Evolutionary conservation across 305 asterid species (phyloP), one percentile per base, ranked within the genome.

Genomic region (Ilex paraguariensis): DNA sequence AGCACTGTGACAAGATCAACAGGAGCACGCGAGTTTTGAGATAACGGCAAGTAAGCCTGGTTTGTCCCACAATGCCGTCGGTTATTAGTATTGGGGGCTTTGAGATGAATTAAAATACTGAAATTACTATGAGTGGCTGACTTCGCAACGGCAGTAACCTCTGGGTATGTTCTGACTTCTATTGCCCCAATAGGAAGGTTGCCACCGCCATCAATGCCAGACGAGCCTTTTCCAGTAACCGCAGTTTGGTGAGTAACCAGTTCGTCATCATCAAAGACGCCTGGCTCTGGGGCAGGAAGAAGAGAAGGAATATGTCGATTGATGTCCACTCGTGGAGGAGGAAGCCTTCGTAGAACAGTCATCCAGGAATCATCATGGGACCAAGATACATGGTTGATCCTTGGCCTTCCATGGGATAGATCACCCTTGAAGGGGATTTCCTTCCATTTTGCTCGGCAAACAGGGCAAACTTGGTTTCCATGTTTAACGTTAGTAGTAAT

Each of bases 361-460:
- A 33, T 60, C 84, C 67, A 72, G 30, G 78, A 32, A 60, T 81
- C 83, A 63, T 80, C 74, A 62, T 65, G 90, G 61, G 87, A 70
- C 74, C 48, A 72, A 50, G 78, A 16, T 36, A 54, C 68, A 59
- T 51, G 79, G 72, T 66, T 75, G 39, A 39, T 60, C 61, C 82
- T 71, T 6, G 72, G 51, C 68, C 75, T 74, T 70, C 68, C 74
- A 32, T 8, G 81, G 8, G 83, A 65, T 53, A 66, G 59, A 31
- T 70, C 83, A 45, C 74, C 68, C 70, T 80, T 89, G 63, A 80
- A 76, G 8, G 97, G 98, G 56, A 92, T 71, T 61, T 87, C 92
- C 72, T 86, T 93, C 98, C 98, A 93, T 63, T 79, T 85, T 55
- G 93, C 90, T 52, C 94, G 71, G 79, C 98, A 93, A 61, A 90